phyloP scores from a whole-genome alignment of 2,329 filamentous ascomycete species.

The Claviceps quebecensis region DNA sequence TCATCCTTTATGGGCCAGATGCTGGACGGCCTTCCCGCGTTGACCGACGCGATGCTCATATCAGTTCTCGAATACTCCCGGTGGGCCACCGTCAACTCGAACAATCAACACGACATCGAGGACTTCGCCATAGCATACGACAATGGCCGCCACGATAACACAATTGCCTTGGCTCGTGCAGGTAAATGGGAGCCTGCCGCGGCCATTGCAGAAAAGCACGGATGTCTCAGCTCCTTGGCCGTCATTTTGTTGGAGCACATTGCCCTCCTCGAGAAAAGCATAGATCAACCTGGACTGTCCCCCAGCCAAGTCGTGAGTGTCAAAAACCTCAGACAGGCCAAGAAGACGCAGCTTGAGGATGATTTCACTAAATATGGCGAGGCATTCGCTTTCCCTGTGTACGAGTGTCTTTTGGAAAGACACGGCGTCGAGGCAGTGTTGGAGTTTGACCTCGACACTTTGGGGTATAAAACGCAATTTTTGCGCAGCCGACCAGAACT shows the following conservation, averaged over 20 bases:
- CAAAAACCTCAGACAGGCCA: constrained; percentile 23
- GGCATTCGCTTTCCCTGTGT: constrained; percentile 62
- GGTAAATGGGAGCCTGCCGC: constrained; percentile 44
- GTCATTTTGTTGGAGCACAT: constrained; percentile 42
- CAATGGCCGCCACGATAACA: constrained; percentile 36
- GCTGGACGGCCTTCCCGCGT: constrained; percentile 31
- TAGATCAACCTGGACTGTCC: constrained; percentile 16
- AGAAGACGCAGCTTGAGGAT: constrained; percentile 30
- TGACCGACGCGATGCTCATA: constrained; percentile 42
- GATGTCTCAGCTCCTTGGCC: constrained; percentile 40
- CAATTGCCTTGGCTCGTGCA: constrained; percentile 38
- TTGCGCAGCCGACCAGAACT: constrained; percentile 58
- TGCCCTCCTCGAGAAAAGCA: constrained; percentile 20
- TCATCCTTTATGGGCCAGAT: constrained; percentile 29
- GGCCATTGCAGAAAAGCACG: constrained; percentile 43
- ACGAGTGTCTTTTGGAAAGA: constrained; percentile 59
- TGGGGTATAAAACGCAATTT: constrained; percentile 62
- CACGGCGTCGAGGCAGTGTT: constrained; percentile 56
- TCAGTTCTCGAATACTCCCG: constrained; percentile 38
- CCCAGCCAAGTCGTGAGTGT: constrained; percentile 16
- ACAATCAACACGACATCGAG: constrained; percentile 28
- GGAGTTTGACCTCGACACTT: constrained; percentile 53
- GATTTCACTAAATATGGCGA: constrained; percentile 52
- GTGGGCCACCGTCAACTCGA: constrained; percentile 32
- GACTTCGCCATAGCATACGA: constrained; percentile 34